Evolutionary conservation across 805 yeast genomes (phyloP).

Genomic region (Cyberlindnera maritima): DNA sequence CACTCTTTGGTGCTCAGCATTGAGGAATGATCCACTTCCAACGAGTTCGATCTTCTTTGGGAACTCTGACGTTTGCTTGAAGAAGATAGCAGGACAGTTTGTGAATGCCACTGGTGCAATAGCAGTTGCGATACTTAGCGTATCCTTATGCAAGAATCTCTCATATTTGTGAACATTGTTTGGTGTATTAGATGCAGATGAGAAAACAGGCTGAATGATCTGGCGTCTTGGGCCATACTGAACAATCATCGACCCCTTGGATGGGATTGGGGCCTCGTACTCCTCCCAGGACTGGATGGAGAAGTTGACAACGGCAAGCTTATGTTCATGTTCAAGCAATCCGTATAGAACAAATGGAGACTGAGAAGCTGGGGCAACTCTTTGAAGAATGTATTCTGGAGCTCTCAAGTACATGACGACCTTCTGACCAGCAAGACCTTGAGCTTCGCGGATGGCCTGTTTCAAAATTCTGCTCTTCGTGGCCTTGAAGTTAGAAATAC

Average conservation of each 20-base stretch:
- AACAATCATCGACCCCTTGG: constrained; percentile 76
- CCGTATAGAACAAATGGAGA: constrained; percentile 67
- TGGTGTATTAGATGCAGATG: constrained; percentile 69
- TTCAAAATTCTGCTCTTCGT: constrained; percentile 68
- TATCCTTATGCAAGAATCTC: constrained; percentile 77
- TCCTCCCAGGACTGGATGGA: constrained; percentile 88
- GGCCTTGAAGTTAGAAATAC: constrained; percentile 74
- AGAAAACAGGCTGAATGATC: constrained; percentile 77
- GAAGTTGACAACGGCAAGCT: constrained; percentile 77
- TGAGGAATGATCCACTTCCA: constrained; percentile 88
- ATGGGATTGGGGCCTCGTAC: constrained; percentile 77
- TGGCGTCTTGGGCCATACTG: constrained; percentile 95
- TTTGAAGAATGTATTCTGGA: constrained; percentile 45
- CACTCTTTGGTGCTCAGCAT: constrained; percentile 80
- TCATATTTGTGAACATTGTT: constrained; percentile 88
- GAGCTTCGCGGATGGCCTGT: constrained; percentile 45
- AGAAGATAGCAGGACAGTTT: constrained; percentile 80
- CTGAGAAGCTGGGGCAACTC: constrained; percentile 39
- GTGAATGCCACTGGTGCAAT: constrained; percentile 86
- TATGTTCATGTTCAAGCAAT: constrained; percentile 81
- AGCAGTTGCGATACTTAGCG: constrained; percentile 74
- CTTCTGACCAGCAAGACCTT: constrained; percentile 60
- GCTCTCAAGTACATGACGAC: constrained; percentile 59
- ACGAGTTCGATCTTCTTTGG: constrained; percentile 56
- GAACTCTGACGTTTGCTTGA: constrained; percentile 54